Base-by-base conservation (phyloP, 495 filamentous ascomycete genomes). In the Aspergillus coremiiformis region DNA sequence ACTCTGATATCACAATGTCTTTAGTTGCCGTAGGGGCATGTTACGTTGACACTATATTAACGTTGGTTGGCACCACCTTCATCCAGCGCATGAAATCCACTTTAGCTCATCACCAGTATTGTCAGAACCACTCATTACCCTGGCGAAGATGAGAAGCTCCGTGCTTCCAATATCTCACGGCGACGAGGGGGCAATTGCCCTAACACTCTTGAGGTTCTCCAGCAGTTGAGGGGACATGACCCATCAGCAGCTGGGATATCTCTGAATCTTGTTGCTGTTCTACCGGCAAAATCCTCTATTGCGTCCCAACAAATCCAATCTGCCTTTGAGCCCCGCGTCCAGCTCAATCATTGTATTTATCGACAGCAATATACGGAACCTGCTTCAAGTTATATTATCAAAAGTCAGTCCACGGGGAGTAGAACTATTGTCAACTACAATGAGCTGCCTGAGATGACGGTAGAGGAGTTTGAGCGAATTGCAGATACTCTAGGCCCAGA, bases 401-500 rank as follows among this genome's bases (percentile, higher is more conserved):
- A 80, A 51, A 86, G 81, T 64, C 60, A 66, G 30, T 61, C 61
- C 15, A 80, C 74, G 5, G 76, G 75, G 30, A 85, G 82, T 44
- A 73, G 85, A 47, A 88, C 84, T 0, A 81, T 87, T 44, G 80
- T 89, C 23, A 87, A 82, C 62, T 83, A 80, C 62, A 87, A 84
- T 62, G 77, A 78, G 44, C 69, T 86, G 14, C 76, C 77, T 0
- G 84, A 87, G 60, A 84, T 87, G 80, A 82, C 71, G 8, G 53
- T 66, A 7, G 69, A 66, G 32, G 85, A 87, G 61, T 84, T 87
- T 53, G 41, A 49, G 21, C 27, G 29, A 14, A 57, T 66, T 27
- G 69, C 63, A 21, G 50, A 69, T 43, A 52, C 57, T 17, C 33
- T 76, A 42, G 57, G 60, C 0, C 49, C 54, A 4, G 32, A 52